Evolutionary conservation across 495 filamentous ascomycete genomes (phyloP).

Genomic region (Annulohypoxylon bovei): DNA sequence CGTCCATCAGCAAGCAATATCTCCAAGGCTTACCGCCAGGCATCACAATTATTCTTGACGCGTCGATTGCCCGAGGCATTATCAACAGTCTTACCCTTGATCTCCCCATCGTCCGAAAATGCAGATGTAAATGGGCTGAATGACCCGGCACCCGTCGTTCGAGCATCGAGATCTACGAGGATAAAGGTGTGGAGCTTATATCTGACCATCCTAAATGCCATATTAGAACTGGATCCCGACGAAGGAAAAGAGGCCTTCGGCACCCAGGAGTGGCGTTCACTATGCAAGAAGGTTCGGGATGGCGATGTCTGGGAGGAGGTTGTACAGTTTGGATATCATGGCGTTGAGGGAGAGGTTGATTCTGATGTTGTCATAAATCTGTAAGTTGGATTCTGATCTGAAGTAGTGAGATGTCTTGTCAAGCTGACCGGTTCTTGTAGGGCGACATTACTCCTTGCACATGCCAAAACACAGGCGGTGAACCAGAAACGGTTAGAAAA

Average conservation of each 20-base stretch:
- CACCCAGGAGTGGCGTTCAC: constrained; percentile 78
- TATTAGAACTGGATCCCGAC: constrained; percentile 86
- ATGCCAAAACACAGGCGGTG: constrained; percentile 80
- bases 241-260: constrained; percentile 91
- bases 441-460: constrained; percentile 86
- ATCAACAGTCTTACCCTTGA: constrained; percentile 80
- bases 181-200: constrained; percentile 98
- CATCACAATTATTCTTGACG: constrained; percentile 90
- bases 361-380: constrained; percentile 93
- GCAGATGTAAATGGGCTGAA: constrained; percentile 47
- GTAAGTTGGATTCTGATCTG: constrained; percentile 58
- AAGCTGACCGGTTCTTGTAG: constrained; percentile 49
- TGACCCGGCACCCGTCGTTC: constrained; percentile 74
- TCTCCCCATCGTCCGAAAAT: constrained; percentile 59
- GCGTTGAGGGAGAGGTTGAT: constrained; percentile 88
- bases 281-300: constrained; percentile 82
- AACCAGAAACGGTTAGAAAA: constrained; percentile 91
- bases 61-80: constrained; percentile 89
- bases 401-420: background rate
- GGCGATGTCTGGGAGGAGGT: constrained; percentile 94
- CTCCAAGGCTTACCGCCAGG: constrained; percentile 87
- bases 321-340: constrained; percentile 83
- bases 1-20: constrained; percentile 69
- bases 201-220: constrained; percentile 88
- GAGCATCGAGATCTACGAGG: constrained; percentile 76